These are phyloP conservation scores for Murraya koenigii DNA, from an alignment of 345 rosid species.

Conservation along the genomic window DNA sequence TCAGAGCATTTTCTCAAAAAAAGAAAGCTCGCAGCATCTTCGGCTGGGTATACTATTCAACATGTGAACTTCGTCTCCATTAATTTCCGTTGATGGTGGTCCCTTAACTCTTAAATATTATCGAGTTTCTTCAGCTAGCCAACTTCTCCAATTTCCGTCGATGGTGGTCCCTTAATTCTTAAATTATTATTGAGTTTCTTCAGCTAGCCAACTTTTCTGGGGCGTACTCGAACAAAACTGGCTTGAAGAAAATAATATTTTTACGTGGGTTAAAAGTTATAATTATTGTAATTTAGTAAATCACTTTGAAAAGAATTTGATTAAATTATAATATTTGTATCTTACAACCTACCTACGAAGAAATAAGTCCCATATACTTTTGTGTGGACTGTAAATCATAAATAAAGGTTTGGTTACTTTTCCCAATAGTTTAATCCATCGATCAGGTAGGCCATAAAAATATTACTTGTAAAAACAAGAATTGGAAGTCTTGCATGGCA, in stretches of 20 bases:
- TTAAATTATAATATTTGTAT: too few species aligned
- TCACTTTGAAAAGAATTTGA: too few species aligned
- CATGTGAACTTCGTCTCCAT: slow-evolving; percentile 33
- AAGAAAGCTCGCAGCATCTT: not conserved
- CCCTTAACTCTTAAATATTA: not conserved
- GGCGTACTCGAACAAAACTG: too few species aligned
- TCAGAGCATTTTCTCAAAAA: not conserved
- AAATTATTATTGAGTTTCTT: not conserved
- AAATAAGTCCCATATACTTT: too few species aligned
- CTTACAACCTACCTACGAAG: too few species aligned
- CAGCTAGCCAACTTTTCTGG: not conserved
- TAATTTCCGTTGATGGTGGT: not conserved
- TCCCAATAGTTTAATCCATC: not conserved
- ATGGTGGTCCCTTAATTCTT: not conserved
- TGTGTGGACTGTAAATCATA: too few species aligned
- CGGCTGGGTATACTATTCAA: slow-evolving; percentile 1
- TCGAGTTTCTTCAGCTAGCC: not conserved
- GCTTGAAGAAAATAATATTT: too few species aligned
- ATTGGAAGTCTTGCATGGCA: not conserved
- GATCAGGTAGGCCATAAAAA: not conserved
- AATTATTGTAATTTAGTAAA: too few species aligned
- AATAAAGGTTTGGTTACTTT: too few species aligned
- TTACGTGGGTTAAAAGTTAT: too few species aligned
- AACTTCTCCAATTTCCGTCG: not conserved
- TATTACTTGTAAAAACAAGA: not conserved